Evolutionary conservation across 257 asterid species (phyloP), one percentile per base, ranked within the genome.

Genomic region (Salvia miltiorrhiza): DNA sequence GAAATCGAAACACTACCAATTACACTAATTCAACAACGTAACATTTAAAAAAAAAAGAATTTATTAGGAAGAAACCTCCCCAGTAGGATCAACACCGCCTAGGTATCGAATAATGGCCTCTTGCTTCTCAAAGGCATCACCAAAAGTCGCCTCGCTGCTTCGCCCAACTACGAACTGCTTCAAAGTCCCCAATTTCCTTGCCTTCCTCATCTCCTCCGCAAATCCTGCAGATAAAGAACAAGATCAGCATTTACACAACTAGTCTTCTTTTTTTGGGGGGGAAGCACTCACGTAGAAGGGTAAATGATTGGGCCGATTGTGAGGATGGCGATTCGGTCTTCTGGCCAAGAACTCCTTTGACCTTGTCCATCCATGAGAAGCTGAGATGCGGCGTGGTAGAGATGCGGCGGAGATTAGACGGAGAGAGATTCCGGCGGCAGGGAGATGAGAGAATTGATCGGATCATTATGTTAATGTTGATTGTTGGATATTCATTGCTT

Each of bases 121-220:
- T 55, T 93, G 95, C 88, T 80, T 93, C 86, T 82, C 81, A 61
- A 90, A 88, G 7, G 93, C 91, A 9, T 84, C 86, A 13, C 87
- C 66, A 60, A 87, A 84, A 49, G 90, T 84, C 49, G 93, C 90
- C 73, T 85, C 94, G 43, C 90, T 88, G 77, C 94, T 61, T 70
- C 96, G 62, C 64, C 98, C 95, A 65, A 87, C 94, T 2, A 85
- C 81, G 65, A 68, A 88, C 69, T 87, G 84, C 86, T 93, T 90
- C 79, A 87, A 69, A 6, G 78, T 58, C 67, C 88, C 83, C 66
- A 90, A 20, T 73, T 90, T 90, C 83, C 95, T 87, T 20, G 95
- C 95, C 77, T 73, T 87, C 75, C 92, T 75, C 92, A 90, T 73
- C 83, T 87, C 85, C 73, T 90, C 93, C 37, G 98, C 96, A 66